Conservation (phyloP, 140 eudicot genomes). For the Bidens hawaiensis region DNA sequence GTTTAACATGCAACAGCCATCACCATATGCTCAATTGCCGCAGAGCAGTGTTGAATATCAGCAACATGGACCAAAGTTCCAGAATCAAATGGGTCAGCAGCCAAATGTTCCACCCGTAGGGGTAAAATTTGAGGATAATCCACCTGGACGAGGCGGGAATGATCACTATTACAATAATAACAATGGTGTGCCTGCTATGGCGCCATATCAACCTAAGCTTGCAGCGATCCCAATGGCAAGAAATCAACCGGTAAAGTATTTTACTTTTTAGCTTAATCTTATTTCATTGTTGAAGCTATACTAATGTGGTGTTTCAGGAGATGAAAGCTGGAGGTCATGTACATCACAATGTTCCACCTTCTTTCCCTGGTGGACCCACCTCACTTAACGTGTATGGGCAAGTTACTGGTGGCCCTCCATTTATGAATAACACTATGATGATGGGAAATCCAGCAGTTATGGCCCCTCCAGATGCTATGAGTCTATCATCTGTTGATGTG, state of each 20-base stretch:
- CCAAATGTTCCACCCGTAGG: constrained; percentile 49
- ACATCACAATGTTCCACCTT: constrained; percentile 47
- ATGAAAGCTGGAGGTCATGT: no score
- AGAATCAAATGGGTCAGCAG: constrained; percentile 64
- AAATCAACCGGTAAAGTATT: constrained; percentile 54
- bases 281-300: background rate
- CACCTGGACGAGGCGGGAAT: constrained; percentile 48
- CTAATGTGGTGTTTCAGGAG: background rate
- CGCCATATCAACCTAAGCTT: constrained; percentile 74
- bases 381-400: constrained; percentile 51
- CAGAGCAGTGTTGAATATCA: constrained; percentile 45
- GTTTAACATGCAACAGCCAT: constrained; percentile 45
- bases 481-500: constrained; percentile 64
- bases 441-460: constrained; percentile 48
- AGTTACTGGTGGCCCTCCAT: constrained; percentile 55
- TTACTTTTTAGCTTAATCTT: background rate
- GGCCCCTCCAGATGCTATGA: constrained; percentile 59
- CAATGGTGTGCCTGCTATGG: constrained; percentile 40
- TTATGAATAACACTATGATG: constrained; percentile 42
- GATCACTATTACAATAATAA: constrained; percentile 46
- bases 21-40: constrained; percentile 39
- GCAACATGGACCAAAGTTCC: constrained; percentile 59
- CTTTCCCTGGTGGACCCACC: constrained; percentile 39
- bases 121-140: constrained; percentile 58
- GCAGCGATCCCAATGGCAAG: constrained; percentile 79